Base-by-base conservation (phyloP, 441 rosid species). In the Corymbia citriodora region DNA sequence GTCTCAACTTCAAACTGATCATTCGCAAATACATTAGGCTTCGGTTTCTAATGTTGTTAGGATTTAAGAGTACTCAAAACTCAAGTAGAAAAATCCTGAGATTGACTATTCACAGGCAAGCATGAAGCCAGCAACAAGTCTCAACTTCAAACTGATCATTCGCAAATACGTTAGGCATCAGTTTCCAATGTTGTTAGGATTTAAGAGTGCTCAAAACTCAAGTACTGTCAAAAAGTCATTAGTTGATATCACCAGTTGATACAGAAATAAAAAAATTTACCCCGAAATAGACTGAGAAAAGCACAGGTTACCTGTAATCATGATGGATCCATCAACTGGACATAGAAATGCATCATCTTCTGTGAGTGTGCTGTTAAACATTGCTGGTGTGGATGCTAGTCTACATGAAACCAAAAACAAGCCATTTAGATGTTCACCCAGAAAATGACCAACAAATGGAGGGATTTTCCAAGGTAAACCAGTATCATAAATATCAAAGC, bases 361-460 rank as follows among this genome's bases (percentile, higher is more conserved):
- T 29, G 99, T 95, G 89, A 97, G 94, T 31, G 99, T 95, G 94
- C 99, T 95, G 93, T 97, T 97, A 90, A 97, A 98, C 99, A 98
- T 98, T 88, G 99, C 99, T 33, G 99, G 99, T 88, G 99, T 98
- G 82, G 99, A 98, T 82, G 99, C 98, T 93, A 98, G 94, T 91
- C 99, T 98, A 90, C 87, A 92, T 85, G 52, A 83, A 89, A 31
- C 59, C 61, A 19, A 57, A 90, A 91, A 86, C 11, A 25, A 72
- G 50, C 48, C 36, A 87, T 40, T 52, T 87, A 65, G 36, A 59
- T 68, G 72, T 61, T 52, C 45, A 33, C 48, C 19, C 19, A 45
- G 59, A 68, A 36, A 55, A 40, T 40, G n/a, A 55, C 89, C 48
- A 87, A 29, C 23, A 87, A 81, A 81, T 79, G 86, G 31, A 81